Percentiles rank a stretch among this genome's conserved stretches.
Evolutionary conservation across 495 filamentous ascomycete genomes (phyloP).

Genomic region (Aspergillus kassunensis): DNA sequence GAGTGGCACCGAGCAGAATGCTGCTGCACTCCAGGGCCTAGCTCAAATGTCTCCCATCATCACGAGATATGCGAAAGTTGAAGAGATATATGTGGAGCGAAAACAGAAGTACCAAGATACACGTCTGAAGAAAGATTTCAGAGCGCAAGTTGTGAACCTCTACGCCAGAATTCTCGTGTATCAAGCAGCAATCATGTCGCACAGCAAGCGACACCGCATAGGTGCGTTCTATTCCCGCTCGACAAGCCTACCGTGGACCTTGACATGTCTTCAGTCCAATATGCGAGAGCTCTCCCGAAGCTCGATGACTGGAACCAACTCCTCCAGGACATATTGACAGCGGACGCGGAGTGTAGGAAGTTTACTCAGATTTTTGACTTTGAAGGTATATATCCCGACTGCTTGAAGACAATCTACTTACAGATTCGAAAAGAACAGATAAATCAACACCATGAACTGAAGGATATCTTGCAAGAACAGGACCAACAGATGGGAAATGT

Average conservation of each 20-base stretch:
- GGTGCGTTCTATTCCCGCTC: not conserved
- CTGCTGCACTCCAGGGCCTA: too few relatives aligned
- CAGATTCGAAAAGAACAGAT: not conserved
- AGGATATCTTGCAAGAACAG: not conserved
- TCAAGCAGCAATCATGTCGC: not conserved
- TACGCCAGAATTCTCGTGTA: not conserved
- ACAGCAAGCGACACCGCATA: not conserved
- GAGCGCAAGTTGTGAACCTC: not conserved
- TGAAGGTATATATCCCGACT: not conserved
- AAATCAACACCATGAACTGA: not conserved
- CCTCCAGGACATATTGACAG: not conserved
- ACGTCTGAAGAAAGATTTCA: not conserved
- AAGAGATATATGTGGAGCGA: not conserved
- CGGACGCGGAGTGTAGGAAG: not conserved
- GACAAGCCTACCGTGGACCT: not conserved
- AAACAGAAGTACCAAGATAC: not conserved
- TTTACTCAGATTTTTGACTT: not conserved
- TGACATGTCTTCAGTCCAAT: not conserved
- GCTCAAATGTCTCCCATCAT: too few relatives aligned
- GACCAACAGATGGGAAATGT: not conserved
- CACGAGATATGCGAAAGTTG: not conserved
- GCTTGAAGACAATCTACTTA: not conserved
- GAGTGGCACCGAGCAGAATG: too few relatives aligned
- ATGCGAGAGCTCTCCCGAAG: not conserved
- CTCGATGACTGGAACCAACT: not conserved